Evolutionary conservation across 1,284 basidiomycete species (phyloP), one percentile per base, ranked within the genome.

Genomic region (Porphyrellus sp.): DNA sequence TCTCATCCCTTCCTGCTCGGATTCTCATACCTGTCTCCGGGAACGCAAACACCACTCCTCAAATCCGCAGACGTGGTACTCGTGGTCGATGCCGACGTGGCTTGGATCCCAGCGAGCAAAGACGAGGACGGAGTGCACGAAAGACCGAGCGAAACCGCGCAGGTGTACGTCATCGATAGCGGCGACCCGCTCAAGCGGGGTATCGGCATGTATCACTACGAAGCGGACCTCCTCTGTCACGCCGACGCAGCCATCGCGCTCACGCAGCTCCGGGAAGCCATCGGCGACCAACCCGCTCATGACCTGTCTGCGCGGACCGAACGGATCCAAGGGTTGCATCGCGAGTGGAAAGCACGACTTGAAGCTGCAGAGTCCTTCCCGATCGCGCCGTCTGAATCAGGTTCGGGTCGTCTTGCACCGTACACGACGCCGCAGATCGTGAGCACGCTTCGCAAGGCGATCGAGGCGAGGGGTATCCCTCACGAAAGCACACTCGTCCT

Each of bases 1-100:
- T 79, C 78, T 16, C 81, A 86, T 61, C 78, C 77, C 0, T 75
- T 74, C 61, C 77, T 78, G 51, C 60, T 78, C 5, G 84, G 82
- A 0, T 59, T 77, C 23, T 75, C 79, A 8, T 82, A 68, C 60
- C 67, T 77, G 58, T 69, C 68, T 0, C 63, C 70, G 6, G 75
- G 76, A 0, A 72, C 74, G 11, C 72, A 77, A 27, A 75, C 77
- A 25, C 59, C 68, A 4, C 72, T 77, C 46, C 73, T 89, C 15
- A 68, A 72, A 35, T 67, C 70, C 24, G 83, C 83, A 0, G 86
- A 89, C 59, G 75, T 81, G 5, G 75, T 89, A 30, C 67, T 89
- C 18, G 70, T 86, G 16, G 55, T 89, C 12, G 85, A 89, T 48
- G 31, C 74, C 8, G 83, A 85, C 53, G 69, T 86, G 1, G 82